Evolutionary conservation across 2,329 filamentous ascomycete genomes (phyloP).

Genomic region (Cladophialophora immunda): DNA sequence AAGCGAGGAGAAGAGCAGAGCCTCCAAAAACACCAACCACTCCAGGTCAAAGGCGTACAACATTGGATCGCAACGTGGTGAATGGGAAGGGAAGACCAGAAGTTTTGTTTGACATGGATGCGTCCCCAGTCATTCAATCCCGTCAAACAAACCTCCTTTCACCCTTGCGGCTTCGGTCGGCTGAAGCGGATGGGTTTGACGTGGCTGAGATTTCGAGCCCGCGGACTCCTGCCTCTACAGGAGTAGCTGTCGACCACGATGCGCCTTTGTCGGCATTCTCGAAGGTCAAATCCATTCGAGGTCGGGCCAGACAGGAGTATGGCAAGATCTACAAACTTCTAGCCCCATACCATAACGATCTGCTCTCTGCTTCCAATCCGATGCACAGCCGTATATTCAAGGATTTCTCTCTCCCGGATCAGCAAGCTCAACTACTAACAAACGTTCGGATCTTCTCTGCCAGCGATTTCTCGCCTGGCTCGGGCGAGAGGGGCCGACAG

Average conservation of each 20-base stretch:
- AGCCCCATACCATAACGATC: slow-evolving; percentile 86
- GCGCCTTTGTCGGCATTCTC: slow-evolving; percentile 75
- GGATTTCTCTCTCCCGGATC: slow-evolving; percentile 84
- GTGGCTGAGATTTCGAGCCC: slow-evolving; percentile 68
- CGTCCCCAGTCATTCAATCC: slow-evolving; percentile 25
- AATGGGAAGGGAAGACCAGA: slow-evolving; percentile 42
- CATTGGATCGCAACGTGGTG: slow-evolving; percentile 36
- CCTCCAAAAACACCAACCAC: slow-evolving; percentile 26
- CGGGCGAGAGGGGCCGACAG: slow-evolving; percentile 73
- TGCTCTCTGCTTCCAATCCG: slow-evolving; percentile 73
- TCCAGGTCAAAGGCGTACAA: slow-evolving; percentile 29
- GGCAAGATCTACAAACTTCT: slow-evolving; percentile 89
- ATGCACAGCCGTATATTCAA: slow-evolving; percentile 80
- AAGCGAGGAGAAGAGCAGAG: slow-evolving; percentile 69
- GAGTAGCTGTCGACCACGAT: slow-evolving; percentile 63
- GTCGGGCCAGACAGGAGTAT: slow-evolving; percentile 87
- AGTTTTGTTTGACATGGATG: slow-evolving; percentile 35
- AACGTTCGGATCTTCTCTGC: slow-evolving; percentile 81
- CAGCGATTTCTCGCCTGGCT: slow-evolving; percentile 82
- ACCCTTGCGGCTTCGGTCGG: slow-evolving; percentile 42
- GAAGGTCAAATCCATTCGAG: slow-evolving; percentile 78
- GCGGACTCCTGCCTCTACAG: slow-evolving; percentile 43
- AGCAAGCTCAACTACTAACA: slow-evolving; percentile 87
- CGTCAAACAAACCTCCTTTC: slow-evolving; percentile 29
- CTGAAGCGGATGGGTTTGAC: slow-evolving; percentile 77